These are phyloP conservation scores for Colletotrichum nymphaeae DNA, from an alignment of 2,329 filamentous ascomycete species.

Conservation along the genomic window DNA sequence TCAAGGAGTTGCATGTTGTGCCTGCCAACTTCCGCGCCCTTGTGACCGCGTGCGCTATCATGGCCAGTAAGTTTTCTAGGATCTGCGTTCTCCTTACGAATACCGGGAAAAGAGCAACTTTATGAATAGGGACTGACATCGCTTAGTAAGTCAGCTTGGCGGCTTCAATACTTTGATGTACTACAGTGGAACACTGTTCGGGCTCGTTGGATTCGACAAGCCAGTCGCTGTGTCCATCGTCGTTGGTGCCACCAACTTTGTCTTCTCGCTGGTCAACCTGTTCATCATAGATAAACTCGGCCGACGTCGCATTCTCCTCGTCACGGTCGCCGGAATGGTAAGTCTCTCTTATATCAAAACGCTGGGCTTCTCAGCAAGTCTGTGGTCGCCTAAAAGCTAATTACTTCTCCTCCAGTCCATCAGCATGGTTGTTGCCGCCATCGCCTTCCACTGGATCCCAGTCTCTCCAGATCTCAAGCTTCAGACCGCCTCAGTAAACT, in stretches of 20 bases:
- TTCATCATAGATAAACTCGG: slow-evolving; percentile 58
- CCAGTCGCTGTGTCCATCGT: slow-evolving; percentile 59
- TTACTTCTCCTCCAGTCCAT: slow-evolving; percentile 48
- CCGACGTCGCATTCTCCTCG: slow-evolving; percentile 56
- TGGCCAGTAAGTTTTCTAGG: slow-evolving; percentile 49
- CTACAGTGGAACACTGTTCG: slow-evolving; percentile 47
- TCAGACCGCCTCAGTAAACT: slow-evolving; percentile 45
- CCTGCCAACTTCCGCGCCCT: slow-evolving; percentile 57
- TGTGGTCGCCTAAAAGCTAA: too few species aligned
- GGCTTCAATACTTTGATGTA: slow-evolving; percentile 47
- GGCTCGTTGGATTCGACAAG: slow-evolving; percentile 61
- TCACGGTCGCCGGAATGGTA: slow-evolving; percentile 56
- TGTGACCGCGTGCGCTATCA: slow-evolving; percentile 58
- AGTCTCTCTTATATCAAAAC: background rate
- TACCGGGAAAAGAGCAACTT: too few species aligned
- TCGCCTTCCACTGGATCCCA: slow-evolving; percentile 58
- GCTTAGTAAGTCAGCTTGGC: slow-evolving; percentile 57
- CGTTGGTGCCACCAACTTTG: slow-evolving; percentile 59
- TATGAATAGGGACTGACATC: too few species aligned
- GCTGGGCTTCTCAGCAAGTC: background rate
- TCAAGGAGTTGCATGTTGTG: slow-evolving; percentile 59
- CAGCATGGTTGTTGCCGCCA: slow-evolving; percentile 54
- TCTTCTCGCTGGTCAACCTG: slow-evolving; percentile 61
- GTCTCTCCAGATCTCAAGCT: slow-evolving; percentile 55
- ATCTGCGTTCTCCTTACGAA: background rate